phyloP scores from a whole-genome alignment of 225 moss, liverwort and hornwort genomes.

The Anthoceros angustus region DNA sequence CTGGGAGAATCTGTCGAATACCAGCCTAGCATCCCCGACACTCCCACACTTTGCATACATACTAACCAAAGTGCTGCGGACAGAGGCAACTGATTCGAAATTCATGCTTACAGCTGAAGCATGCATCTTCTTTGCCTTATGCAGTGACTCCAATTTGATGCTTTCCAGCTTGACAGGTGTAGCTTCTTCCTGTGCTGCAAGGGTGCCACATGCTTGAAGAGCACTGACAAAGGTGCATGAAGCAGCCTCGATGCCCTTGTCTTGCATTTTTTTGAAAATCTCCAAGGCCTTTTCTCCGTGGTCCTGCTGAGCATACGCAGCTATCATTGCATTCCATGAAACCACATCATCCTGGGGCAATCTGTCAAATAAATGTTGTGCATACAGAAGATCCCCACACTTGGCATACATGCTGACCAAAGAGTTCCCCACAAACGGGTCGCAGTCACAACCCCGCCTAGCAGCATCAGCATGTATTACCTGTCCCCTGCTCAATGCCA shows the following conservation, averaged over 20 bases:
- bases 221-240: neutral
- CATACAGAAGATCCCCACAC: neutral
- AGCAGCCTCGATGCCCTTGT: neutral
- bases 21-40: neutral
- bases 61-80: neutral
- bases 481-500: neutral
- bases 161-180: no score
- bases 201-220: slow-evolving; percentile 1
- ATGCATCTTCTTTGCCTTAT: no score
- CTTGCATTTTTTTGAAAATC: neutral
- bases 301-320: neutral
- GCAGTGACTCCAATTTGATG: no score
- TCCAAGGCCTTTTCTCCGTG: neutral
- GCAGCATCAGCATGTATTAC: neutral
- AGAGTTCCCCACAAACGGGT: neutral
- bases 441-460: neutral
- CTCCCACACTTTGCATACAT: neutral
- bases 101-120: no score
- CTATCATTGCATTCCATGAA: neutral
- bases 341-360: neutral
- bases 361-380: neutral
- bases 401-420: neutral
- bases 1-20: neutral
- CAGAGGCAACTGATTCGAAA: no score
- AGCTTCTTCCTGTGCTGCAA: neutral